Evolutionary conservation across 1,284 basidiomycete species (phyloP).

Genomic region (Bondarzewia mesenterica): DNA sequence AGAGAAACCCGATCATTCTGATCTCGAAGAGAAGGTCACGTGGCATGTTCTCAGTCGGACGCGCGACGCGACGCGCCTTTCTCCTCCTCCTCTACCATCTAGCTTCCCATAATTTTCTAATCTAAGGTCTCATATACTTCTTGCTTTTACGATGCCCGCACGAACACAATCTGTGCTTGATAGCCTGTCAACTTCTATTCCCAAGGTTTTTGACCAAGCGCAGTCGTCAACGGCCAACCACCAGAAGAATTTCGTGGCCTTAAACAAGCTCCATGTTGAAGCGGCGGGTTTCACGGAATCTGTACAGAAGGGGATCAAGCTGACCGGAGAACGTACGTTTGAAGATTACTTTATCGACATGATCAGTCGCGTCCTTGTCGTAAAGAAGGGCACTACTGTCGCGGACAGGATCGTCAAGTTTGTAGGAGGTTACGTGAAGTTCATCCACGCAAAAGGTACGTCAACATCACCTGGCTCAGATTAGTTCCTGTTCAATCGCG

Average conservation of each 20-base stretch:
- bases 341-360: slow-evolving; percentile 67
- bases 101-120: no score
- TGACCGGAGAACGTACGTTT: slow-evolving; percentile 79
- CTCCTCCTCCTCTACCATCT: neutral
- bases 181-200: slow-evolving; percentile 26
- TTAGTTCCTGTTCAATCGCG: neutral
- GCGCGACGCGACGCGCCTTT: neutral
- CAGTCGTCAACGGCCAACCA: slow-evolving; percentile 83
- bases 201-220: slow-evolving; percentile 73
- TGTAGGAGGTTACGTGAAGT: slow-evolving; percentile 75
- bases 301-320: slow-evolving; percentile 44
- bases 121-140: neutral
- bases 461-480: slow-evolving; percentile 5
- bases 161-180: slow-evolving; percentile 20
- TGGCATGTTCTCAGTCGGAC: no score
- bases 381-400: slow-evolving; percentile 79
- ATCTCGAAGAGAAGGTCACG: neutral
- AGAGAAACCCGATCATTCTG: neutral
- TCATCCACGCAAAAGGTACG: slow-evolving; percentile 73
- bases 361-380: slow-evolving; percentile 61
- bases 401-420: slow-evolving; percentile 86
- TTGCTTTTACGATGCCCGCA: slow-evolving; percentile 22
- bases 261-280: slow-evolving; percentile 77
- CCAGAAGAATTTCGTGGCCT: slow-evolving; percentile 84
- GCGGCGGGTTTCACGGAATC: slow-evolving; percentile 52